Evolutionary conservation across 163 green algal genomes (phyloP), one percentile per base, ranked within the genome.

Genomic region (Chlamydomonas reinhardtii): DNA sequence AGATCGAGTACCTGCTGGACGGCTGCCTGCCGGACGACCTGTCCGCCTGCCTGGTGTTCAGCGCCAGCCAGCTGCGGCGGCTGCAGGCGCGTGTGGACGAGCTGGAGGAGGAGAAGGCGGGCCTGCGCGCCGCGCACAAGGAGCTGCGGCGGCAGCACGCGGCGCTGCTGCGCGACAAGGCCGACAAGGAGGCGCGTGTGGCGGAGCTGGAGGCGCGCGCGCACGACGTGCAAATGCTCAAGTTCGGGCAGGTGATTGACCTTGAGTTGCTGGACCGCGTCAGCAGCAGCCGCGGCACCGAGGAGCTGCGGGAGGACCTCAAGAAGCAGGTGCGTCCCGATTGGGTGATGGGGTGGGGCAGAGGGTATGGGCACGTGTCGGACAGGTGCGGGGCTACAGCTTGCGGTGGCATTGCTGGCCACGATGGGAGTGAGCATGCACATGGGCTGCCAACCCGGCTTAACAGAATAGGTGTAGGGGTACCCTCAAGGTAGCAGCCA

Each of bases 241-340:
- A 95, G 82, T 95, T 96, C 79, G 91, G 89, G 0, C 88, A 94
- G 83, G 84, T 91, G 35, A 94, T 98, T 59, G 94, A 98, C 73
- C 68, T 97, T 70, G 92, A 96, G 17, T 62, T 96, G 87, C 88
- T 98, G 72, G 96, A 98, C 81, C 84, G 90, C 22, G 83, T 96
- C 39, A 93, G 93, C 29, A 79, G 89, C 27, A 93, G 84, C 62
- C 90, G 92, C 16, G 94, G 90, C 22, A 93, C 90, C 0, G 94
- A 97, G 72, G 95, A 97, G 54, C 88, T 98, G 25, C 91, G 89
- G 62, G 92, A 92, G 65, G 85, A 95, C 68, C 87, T 98, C 6
- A 90, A 88, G 69, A 82, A 93, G 79, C 93, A 94, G 91, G 91
- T 89, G 48, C 29, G 56, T n/a, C n/a, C 2, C 25, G 61, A 20